Conservation (phyloP, 805 yeast genomes). For the Zygoascus bituminiphila region DNA sequence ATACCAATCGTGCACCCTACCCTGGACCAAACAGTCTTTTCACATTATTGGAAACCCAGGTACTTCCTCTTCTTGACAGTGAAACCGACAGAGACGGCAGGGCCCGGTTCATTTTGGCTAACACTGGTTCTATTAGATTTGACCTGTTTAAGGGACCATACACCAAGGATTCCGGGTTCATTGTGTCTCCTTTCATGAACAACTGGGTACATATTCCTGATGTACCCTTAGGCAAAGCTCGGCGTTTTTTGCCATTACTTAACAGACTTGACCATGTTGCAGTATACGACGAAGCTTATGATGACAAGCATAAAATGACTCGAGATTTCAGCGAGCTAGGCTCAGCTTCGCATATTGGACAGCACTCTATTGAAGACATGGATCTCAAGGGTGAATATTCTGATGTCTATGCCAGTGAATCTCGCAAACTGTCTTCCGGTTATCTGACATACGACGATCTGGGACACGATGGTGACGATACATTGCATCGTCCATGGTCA, state of each 20-base stretch:
- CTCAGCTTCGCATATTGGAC: not conserved
- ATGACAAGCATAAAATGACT: slow-evolving; percentile 7
- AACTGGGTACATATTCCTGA: slow-evolving; percentile 60
- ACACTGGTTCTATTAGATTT: slow-evolving; percentile 83
- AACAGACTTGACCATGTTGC: slow-evolving; percentile 47
- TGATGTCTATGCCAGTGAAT: not conserved
- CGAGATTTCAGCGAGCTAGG: slow-evolving; percentile 16
- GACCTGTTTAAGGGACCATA: slow-evolving; percentile 80
- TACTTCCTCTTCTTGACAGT: slow-evolving; percentile 37
- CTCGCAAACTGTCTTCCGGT: slow-evolving; percentile 40
- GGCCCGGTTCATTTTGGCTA: slow-evolving; percentile 52
- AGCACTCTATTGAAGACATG: not conserved
- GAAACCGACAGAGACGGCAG: slow-evolving; percentile 25
- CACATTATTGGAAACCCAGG: slow-evolving; percentile 46
- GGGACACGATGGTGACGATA: slow-evolving; percentile 82
- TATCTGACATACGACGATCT: slow-evolving; percentile 76
- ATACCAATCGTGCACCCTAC: slow-evolving; percentile 58
- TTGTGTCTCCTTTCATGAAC: slow-evolving; percentile 78
- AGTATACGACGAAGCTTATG: not conserved
- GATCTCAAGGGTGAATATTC: not conserved
- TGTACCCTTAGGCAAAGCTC: slow-evolving; percentile 52
- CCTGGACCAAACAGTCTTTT: slow-evolving; percentile 50
- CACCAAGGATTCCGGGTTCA: slow-evolving; percentile 70
- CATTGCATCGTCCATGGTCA: slow-evolving; percentile 52
- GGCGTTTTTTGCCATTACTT: slow-evolving; percentile 43